Percentiles rank a stretch among this genome's conserved stretches.
Evolutionary conservation across 1,284 basidiomycete genomes (phyloP).

Genomic region (Ganoderma leucocontextum): DNA sequence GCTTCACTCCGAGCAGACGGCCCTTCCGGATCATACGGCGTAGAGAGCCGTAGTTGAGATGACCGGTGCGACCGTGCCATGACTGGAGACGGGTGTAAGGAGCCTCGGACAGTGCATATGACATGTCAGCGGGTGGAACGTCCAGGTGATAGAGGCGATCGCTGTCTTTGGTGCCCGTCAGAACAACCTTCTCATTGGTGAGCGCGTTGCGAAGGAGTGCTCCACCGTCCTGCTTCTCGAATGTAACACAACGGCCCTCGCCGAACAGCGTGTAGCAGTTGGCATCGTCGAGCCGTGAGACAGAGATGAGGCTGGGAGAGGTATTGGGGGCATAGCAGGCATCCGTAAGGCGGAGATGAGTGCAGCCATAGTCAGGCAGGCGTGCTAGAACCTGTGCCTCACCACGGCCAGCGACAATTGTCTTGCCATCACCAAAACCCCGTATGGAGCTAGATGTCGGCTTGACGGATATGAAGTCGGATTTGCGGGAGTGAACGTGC

Average conservation of each 20-base stretch:
- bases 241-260: constrained; percentile 17
- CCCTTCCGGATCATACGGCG: constrained; percentile 6
- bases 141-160: constrained; percentile 21
- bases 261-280: constrained; percentile 23
- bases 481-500: constrained; percentile 15
- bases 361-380: constrained; percentile 8
- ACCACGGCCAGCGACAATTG: constrained; percentile 10
- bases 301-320: constrained; percentile 22
- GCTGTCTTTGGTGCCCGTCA: constrained; percentile 7
- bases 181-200: constrained; percentile 3
- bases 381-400: constrained; percentile 15
- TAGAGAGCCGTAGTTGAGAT: constrained; percentile 12
- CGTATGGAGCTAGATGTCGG: constrained; percentile 10
- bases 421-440: constrained; percentile 18
- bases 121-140: constrained; percentile 3
- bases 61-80: constrained; percentile 2
- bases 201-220: constrained; percentile 14
- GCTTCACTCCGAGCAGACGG: constrained; percentile 8
- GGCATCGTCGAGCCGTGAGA: constrained; percentile 17
- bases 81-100: constrained; percentile 6
- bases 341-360: constrained; percentile 16
- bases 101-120: neutral
- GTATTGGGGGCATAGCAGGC: constrained; percentile 17
- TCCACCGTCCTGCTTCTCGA: constrained; percentile 13
- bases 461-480: constrained; percentile 12